Conservation (phyloP, 208 protist genomes). For the Crithidia fasciculata region DNA sequence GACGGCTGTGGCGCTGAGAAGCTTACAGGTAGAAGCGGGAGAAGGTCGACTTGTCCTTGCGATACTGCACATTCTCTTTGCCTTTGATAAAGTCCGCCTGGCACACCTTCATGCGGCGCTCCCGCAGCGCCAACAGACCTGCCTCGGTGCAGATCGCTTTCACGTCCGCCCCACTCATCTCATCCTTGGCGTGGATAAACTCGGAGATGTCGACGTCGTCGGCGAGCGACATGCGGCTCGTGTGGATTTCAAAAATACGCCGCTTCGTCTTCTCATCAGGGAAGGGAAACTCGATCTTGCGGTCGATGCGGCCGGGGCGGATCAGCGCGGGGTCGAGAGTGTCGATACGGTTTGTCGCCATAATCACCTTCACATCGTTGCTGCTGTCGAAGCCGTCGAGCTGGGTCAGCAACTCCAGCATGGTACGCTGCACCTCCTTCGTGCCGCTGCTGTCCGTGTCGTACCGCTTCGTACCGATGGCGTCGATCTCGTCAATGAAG, state of each 20-base stretch:
- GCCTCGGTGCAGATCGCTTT: conserved; percentile 99
- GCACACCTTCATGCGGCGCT: conserved; percentile 99
- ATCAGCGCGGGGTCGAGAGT: conserved; percentile 99
- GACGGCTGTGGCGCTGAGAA: no score
- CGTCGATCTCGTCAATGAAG: conserved; percentile 99
- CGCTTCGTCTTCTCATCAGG: conserved; percentile 99
- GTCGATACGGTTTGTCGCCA: conserved; percentile 99
- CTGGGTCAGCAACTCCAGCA: conserved; percentile 99
- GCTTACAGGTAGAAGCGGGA: conserved; percentile 97
- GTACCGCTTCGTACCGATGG: conserved; percentile 99
- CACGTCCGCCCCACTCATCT: conserved; percentile 99
- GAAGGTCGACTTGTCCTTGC: conserved; percentile 98
- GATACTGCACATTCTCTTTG: conserved; percentile 99
- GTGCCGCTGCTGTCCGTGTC: conserved; percentile 98
- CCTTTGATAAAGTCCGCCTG: conserved; percentile 99
- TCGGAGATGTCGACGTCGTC: conserved; percentile 99
- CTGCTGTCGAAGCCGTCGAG: conserved; percentile 99
- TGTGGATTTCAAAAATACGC: conserved; percentile 99
- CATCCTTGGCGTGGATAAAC: conserved; percentile 99
- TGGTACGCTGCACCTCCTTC: conserved; percentile 99
- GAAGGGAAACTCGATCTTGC: conserved; percentile 99
- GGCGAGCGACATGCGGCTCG: conserved; percentile 98
- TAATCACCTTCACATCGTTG: conserved; percentile 99
- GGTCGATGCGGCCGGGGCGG: conserved; percentile 99
- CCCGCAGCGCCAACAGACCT: conserved; percentile 98